A percentile compares a stretch with the other conserved stretches of the same genome.
Evolutionary conservation across 768 basidiomycete species (phyloP).

Genomic region (Trametes cubensis): DNA sequence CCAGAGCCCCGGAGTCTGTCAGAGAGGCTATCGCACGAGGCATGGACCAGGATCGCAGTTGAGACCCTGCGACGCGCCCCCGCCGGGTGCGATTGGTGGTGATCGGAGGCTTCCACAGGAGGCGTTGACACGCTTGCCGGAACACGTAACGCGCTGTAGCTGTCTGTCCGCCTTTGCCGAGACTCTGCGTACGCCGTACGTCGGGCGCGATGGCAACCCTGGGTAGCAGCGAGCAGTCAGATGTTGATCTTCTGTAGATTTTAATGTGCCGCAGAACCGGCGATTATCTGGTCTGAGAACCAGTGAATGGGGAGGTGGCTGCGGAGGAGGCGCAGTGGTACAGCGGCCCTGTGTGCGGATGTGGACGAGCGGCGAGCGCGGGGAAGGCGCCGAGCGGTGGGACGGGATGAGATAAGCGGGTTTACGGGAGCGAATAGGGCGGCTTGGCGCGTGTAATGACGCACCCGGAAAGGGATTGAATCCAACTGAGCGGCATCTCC

Average conservation of each 20-base stretch:
- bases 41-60: too few species aligned
- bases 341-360: background rate
- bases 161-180: slow-evolving; percentile 5
- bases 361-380: background rate
- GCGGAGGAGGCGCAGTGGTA: background rate
- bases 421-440: background rate
- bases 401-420: slow-evolving; percentile 7
- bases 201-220: background rate
- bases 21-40: too few species aligned
- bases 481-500: slow-evolving; percentile 10
- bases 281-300: background rate
- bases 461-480: slow-evolving; percentile 8
- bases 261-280: too few species aligned
- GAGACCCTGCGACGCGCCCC: too few species aligned
- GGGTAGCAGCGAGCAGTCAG: background rate
- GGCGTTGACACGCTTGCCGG: background rate
- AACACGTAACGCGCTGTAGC: background rate
- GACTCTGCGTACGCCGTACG: background rate
- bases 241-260: too few species aligned
- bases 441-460: slow-evolving; percentile 21
- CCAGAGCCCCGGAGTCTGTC: too few species aligned
- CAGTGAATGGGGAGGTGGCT: background rate
- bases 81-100: background rate
- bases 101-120: slow-evolving; percentile 7
- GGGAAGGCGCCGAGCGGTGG: background rate